Base-by-base conservation (phyloP, 805 yeast genomes). In the Groenewaldozyma salmanticensis region DNA sequence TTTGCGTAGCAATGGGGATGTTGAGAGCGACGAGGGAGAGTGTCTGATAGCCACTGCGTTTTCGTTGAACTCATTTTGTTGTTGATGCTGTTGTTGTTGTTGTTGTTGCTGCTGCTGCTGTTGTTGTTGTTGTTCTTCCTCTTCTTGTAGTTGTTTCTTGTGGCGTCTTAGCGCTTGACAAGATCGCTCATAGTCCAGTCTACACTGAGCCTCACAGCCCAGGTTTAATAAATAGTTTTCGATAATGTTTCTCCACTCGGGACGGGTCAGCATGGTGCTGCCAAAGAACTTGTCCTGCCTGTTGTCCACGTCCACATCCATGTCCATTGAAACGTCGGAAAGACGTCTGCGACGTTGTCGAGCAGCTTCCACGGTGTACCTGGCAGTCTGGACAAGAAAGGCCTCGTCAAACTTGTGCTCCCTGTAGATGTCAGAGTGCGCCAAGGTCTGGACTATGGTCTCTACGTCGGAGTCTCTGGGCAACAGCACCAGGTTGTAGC, bases 171-270 rank as follows among this genome's bases (percentile, higher is more conserved):
- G 40, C 20, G 38, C 34, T 22, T 38, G 39, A 47, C 81, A 71
- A 33, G 65, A 63, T 38, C 62, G 62, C 51, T 75, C 75, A 54
- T 76, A 81, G 52, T 81, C 86, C 27, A 64, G 62, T 17, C 85
- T 68, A 50, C 86, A 78, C 55, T 81, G 86, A 11, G 55, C 56
- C 34, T 52, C 56, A 33, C 56, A 52, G 9, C 49, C 56, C 21
- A 52, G 52, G 35, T 52, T 52, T 22, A 52, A 41, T 32, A 52
- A 45, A 40, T 73, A 81, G 58, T 79, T 81, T 48, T 81, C 90
- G 44, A 81, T 77, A 21, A 81, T 71, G 52, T 79, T 77, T 49
- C 88, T 65, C 85, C 87, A 80, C 55, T 81, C 83, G 20, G 75
- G 72, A 47, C 71, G 67, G 4, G 72, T 61, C n/a, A 73, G 53